Evolutionary conservation across 768 basidiomycete species (phyloP), one percentile per base, ranked within the genome.

Genomic region (Lyophyllum shimeji): DNA sequence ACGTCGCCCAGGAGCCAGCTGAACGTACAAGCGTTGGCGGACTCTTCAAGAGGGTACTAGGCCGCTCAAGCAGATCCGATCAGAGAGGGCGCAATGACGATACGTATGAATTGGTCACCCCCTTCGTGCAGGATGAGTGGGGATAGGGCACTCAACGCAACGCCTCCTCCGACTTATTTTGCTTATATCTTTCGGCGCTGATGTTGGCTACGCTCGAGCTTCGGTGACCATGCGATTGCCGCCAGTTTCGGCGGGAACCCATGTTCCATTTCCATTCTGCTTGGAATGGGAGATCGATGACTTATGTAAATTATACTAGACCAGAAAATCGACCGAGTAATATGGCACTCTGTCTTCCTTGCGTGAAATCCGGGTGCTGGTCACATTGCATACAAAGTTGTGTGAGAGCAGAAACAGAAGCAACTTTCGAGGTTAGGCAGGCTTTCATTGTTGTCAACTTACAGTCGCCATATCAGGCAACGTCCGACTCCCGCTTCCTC

Each of bases 101-200:
- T 56, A 87, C 85, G 8, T 93, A 87, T 58, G 87, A 90, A 40
- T 78, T 91, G 11, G 89, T 93, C 53, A 93, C 90, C 15, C 90
- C 90, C 1, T 93, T 93, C 69, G 82, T 90, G 17, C 72, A 86
- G 17, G 86, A 90, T 55, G 87, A 90, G 60, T 89, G 82, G 82
- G 86, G 87, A 53, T 86, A 65, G 70, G 24, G 33, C 34, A 7
- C 24, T 21, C 21, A 7, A 18, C 4, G 13, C 23, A 18, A 7
- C 39, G 9, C 8, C n/a, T n/a, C n/a, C n/a, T n/a, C 2, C 12
- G 27, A 39, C 8, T 7, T 7, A 31, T 9, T 12, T 29, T 18
- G 17, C n/a, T 46, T 12, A 3, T 4, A 8, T 46, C 6, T 46
- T 46, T 6, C 25, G 12, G 46, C 27, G 24, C 12, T 25, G 7